Base-by-base conservation (phyloP, 352 stramenopile species). In the Paralagenidium karlingii region DNA sequence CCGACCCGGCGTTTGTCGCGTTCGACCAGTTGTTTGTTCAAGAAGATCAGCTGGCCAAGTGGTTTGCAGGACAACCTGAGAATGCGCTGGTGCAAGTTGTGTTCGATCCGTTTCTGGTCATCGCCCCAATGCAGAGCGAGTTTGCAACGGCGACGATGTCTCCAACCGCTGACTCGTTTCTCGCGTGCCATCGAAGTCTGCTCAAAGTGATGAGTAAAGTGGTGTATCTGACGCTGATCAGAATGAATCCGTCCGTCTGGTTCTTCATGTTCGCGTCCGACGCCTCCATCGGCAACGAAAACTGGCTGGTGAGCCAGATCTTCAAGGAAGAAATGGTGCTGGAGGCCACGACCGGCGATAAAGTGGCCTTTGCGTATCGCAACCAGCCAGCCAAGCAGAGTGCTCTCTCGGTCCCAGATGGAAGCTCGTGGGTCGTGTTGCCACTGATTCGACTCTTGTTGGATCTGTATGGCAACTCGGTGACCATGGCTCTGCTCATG, bases 181-280 rank as follows among this genome's bases (percentile, higher is more conserved):
- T n/a, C n/a, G n/a, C n/a, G n/a, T 74, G 61, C 42, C 51, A 68
- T 19, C 58, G 61, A 10, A 58, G 55, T 15, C 34, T 74, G 5
- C 65, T 68, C 42, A 74, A 74, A 43, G 58, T 67, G 21, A 24
- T 74, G 2, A 45, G 33, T 2, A 74, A 74, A 24, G 8, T 69
- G 8, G 29, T 38, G 18, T 69, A 65, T 25, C 20, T 74, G 18
- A 44, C 61, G 15, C 40, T 74, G n/a, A 28, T 67, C 25, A 41
- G 44, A 3, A n/a, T 52, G 0, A 67, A 50, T 31, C 61, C 54
- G 15, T 58, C 61, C 7, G 40, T 55, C 15, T 60, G 51, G 16
- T 74, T 65, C 25, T 44, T 74, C 25, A 69, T 74, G 61, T 74
- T 65, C 24, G 67, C 68, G 58, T 51, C 43, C 8, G 61, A 69